Evolutionary conservation across 2,329 filamentous ascomycete species (phyloP).

Genomic region (Fusarium sp.): DNA sequence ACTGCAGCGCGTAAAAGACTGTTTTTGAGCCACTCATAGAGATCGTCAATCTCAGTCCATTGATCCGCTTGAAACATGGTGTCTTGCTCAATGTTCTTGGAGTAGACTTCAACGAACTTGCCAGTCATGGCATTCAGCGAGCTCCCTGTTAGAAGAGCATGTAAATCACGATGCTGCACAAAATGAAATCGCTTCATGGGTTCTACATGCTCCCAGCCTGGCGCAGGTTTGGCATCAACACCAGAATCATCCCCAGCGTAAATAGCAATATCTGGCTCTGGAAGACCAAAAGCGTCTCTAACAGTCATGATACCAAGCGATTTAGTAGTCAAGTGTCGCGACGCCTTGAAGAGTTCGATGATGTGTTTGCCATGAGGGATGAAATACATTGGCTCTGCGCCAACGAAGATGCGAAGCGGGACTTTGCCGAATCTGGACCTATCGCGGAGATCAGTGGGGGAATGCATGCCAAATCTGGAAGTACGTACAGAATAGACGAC

Average conservation of each 20-base stretch:
- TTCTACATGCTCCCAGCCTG: conserved; percentile 24
- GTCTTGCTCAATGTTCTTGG: conserved; percentile 5
- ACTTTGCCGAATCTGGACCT: conserved; percentile 34
- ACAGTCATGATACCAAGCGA: conserved; percentile 25
- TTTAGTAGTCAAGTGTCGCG: conserved; percentile 28
- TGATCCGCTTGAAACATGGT: not conserved
- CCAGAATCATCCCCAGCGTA: conserved; percentile 19
- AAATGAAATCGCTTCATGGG: conserved; percentile 20
- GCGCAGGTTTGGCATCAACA: conserved; percentile 16
- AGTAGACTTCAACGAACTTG: conserved; percentile 21
- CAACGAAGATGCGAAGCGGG: conserved; percentile 28
- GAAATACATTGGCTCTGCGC: conserved; percentile 32
- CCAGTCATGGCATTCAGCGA: conserved; percentile 7
- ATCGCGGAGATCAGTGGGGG: not conserved
- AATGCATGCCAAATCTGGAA: fast-evolving
- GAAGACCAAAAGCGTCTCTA: conserved; percentile 31
- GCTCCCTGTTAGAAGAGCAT: conserved; percentile 2
- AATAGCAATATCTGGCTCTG: conserved; percentile 7
- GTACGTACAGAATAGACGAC: conserved; percentile 14
- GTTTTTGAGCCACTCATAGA: conserved; percentile 27
- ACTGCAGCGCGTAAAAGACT: conserved; percentile 15
- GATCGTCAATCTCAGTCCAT: conserved; percentile 27
- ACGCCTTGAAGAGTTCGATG: conserved; percentile 25
- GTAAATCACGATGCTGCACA: conserved; percentile 24
- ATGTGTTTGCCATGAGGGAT: conserved; percentile 30